These are phyloP conservation scores for Apiospora saccharicola DNA, from an alignment of 2,329 filamentous ascomycete species.

Conservation along the genomic window DNA sequence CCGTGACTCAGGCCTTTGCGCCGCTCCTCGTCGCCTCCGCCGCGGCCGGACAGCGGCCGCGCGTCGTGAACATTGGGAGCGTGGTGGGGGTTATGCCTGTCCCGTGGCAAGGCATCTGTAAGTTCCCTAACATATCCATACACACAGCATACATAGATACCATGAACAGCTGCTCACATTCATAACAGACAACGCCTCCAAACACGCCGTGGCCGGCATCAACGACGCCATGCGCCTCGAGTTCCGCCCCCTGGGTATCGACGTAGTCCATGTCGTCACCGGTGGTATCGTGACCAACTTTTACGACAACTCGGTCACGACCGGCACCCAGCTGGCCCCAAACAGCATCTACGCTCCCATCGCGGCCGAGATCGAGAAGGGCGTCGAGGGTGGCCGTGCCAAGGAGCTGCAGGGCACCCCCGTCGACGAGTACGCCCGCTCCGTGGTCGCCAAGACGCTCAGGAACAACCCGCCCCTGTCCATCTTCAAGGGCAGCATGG, in stretches of 20 bases:
- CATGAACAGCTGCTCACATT: neutral
- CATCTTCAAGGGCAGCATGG: conserved; percentile 30
- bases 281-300: conserved; percentile 44
- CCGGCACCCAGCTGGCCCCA: conserved; percentile 18
- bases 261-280: conserved; percentile 44
- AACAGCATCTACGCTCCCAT: conserved; percentile 30
- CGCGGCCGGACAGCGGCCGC: conserved; percentile 31
- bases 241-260: conserved; percentile 44
- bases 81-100: conserved; percentile 41
- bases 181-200: conserved; percentile 48
- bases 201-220: conserved; percentile 49
- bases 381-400: conserved; percentile 27
- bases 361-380: conserved; percentile 28
- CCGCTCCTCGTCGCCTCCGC: conserved; percentile 45
- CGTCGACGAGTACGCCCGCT: conserved; percentile 28
- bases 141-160: neutral
- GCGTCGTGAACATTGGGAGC: conserved; percentile 52
- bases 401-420: conserved; percentile 27
- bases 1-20: conserved; percentile 48
- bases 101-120: conserved; percentile 46
- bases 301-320: conserved; percentile 30
- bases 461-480: conserved; percentile 27
- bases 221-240: conserved; percentile 51
- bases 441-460: conserved; percentile 30
- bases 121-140: neutral